A percentile compares a stretch with the other conserved stretches of the same genome.
These are phyloP conservation scores for Calonectria hawksworthii DNA, from an alignment of 2,329 filamentous ascomycete species.

Conservation along the genomic window DNA sequence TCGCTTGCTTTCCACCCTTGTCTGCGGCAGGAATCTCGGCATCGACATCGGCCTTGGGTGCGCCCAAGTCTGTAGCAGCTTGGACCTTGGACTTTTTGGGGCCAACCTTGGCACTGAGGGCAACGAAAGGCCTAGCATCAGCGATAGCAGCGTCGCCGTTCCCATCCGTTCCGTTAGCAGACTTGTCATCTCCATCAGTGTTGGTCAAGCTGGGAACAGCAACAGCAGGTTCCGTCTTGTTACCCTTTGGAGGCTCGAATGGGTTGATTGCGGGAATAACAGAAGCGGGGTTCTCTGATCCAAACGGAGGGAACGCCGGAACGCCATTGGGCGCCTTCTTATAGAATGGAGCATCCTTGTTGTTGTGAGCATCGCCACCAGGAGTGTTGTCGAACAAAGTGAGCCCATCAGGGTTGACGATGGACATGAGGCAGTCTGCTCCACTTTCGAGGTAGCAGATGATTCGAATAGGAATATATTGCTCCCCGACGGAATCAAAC, in stretches of 20 bases:
- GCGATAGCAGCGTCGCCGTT: background rate
- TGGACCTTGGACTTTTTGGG: background rate
- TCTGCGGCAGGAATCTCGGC: background rate
- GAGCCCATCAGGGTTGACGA: background rate
- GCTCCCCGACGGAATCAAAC: background rate
- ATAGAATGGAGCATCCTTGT: constrained; percentile 2
- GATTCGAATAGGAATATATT: constrained; percentile 4
- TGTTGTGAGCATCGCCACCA: background rate
- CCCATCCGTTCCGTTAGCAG: background rate
- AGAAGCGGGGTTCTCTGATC: background rate
- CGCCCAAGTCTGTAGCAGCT: too few relatives aligned
- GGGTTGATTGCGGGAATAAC: background rate
- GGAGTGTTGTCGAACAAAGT: constrained; percentile 2
- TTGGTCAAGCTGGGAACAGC: background rate
- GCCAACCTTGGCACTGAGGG: background rate
- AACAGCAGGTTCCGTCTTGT: background rate
- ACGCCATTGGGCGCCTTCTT: background rate
- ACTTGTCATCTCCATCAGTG: background rate
- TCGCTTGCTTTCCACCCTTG: background rate
- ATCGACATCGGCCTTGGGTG: background rate
- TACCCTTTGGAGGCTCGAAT: background rate
- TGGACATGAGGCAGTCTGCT: background rate
- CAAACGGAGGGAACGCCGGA: constrained; percentile 1
- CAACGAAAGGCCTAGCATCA: background rate
- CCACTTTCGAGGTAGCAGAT: constrained; percentile 12